Conservation (phyloP, 2,329 filamentous ascomycete species). For the Ceratocystis huliohia region DNA sequence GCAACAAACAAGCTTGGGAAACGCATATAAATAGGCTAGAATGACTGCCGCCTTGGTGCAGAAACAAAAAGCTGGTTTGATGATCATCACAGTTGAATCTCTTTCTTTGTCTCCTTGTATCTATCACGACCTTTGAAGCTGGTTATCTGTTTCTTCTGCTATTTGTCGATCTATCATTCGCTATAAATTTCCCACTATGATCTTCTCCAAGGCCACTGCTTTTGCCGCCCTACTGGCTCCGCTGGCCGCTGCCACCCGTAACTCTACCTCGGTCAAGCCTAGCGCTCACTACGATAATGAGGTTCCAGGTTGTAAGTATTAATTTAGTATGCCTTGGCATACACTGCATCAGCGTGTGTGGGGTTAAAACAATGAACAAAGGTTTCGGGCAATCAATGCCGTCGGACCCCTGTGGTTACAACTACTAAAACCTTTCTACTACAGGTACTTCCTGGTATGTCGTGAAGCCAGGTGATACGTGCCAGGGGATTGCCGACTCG, state of each 20-base stretch:
- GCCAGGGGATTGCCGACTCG: constrained; percentile 10
- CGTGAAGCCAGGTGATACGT: constrained; percentile 17
- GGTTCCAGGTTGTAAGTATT: neutral
- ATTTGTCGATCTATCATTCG: neutral
- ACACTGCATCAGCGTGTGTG: no score
- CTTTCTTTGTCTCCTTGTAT: no score
- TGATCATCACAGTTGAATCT: neutral
- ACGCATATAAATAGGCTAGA: no score
- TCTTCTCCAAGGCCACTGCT: constrained; percentile 5
- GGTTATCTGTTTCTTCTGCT: neutral
- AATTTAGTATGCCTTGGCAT: no score
- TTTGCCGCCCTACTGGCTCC: neutral
- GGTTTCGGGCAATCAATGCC: no score
- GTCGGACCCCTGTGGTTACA: neutral
- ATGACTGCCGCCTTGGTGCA: no score
- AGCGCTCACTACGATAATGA: constrained; percentile 2
- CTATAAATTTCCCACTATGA: constrained; percentile 10
- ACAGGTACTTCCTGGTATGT: constrained; percentile 18
- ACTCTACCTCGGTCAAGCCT: constrained; percentile 12
- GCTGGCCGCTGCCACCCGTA: neutral
- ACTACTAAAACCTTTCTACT: neutral
- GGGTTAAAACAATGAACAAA: no score
- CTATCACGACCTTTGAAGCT: neutral
- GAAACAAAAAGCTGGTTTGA: neutral
- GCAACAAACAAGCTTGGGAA: no score